Evolutionary conservation across 1,284 basidiomycete species (phyloP).

Genomic region (Apiotrichum gracile): DNA sequence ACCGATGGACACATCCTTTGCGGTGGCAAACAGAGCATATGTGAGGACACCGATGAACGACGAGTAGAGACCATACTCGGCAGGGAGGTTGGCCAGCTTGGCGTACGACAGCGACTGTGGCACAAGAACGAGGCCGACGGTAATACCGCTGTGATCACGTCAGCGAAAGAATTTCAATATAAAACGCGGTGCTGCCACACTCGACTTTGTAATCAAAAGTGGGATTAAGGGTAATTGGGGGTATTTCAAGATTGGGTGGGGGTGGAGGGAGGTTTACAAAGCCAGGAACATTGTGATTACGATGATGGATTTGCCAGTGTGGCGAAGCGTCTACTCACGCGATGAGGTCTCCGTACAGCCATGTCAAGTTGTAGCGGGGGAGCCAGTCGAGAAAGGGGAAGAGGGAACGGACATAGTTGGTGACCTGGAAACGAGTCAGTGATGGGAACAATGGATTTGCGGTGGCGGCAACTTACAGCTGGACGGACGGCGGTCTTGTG

Average conservation of each 20-base stretch:
- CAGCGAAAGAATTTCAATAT: not conserved
- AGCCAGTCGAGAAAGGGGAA: conserved; percentile 83
- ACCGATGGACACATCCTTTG: conserved; percentile 92
- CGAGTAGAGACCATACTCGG: conserved; percentile 91
- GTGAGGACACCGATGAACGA: conserved; percentile 72
- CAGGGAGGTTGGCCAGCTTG: conserved; percentile 74
- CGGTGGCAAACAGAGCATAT: conserved; percentile 59
- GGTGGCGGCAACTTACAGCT: conserved; percentile 19
- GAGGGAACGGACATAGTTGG: conserved; percentile 60
- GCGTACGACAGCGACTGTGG: conserved; percentile 63
- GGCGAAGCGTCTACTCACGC: conserved; percentile 50
- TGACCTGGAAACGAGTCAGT: conserved; percentile 47
- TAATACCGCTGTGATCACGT: conserved; percentile 54
- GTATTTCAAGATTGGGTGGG: no score
- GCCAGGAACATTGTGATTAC: not conserved
- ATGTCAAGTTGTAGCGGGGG: conserved; percentile 60
- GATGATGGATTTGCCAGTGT: not conserved
- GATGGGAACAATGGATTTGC: not conserved
- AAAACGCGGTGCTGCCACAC: not conserved
- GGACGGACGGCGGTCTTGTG: conserved; percentile 20
- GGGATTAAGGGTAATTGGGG: no score
- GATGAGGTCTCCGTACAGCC: conserved; percentile 64
- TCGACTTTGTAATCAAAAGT: not conserved
- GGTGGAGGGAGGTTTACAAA: not conserved
- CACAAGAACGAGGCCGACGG: conserved; percentile 84